Evolutionary conservation across 192 early-diverging fungal species (phyloP).

Genomic region (Coemansia javaensis): DNA sequence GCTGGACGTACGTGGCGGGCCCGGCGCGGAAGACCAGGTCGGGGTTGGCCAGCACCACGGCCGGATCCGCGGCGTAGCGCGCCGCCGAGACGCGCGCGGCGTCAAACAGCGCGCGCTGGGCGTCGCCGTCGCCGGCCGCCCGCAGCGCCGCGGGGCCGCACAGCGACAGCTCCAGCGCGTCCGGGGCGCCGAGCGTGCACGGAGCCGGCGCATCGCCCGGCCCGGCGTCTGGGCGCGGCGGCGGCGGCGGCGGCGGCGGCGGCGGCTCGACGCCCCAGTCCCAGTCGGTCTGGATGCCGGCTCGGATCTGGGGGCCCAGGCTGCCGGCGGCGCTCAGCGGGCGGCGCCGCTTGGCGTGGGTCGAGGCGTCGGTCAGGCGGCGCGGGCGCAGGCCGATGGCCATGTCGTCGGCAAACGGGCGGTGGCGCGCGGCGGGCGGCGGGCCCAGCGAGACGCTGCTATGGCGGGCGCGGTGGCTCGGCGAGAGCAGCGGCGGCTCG

Average conservation of each 20-base stretch:
- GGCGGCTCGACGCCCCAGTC: conserved; percentile 44
- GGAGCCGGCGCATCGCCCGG: no score
- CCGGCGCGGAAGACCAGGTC: conserved; percentile 18
- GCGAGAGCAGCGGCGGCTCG: no score
- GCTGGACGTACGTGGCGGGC: conserved; percentile 16
- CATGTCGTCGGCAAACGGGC: conserved; percentile 30
- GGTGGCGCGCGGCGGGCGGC: not conserved
- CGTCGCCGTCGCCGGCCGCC: not conserved
- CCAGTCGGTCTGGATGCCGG: conserved; percentile 36
- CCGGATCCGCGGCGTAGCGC: conserved; percentile 13
- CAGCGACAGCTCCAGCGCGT: conserved; percentile 18
- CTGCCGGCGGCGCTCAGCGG: conserved; percentile 25
- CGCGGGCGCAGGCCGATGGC: not conserved
- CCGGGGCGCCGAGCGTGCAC: no score
- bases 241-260: no score
- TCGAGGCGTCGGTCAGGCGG: not conserved
- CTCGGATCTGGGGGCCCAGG: no score
- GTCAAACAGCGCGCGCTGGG: conserved; percentile 14
- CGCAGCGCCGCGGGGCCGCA: conserved; percentile 34
- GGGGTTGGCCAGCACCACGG: conserved; percentile 21
- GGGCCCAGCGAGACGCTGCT: not conserved
- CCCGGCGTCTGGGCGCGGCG: no score
- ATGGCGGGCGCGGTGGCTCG: not conserved
- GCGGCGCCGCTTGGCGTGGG: no score
- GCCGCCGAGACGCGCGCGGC: conserved; percentile 4